These are phyloP conservation scores for Aspergillus uvarum DNA, from an alignment of 2,329 filamentous ascomycete species.

Conservation along the genomic window DNA sequence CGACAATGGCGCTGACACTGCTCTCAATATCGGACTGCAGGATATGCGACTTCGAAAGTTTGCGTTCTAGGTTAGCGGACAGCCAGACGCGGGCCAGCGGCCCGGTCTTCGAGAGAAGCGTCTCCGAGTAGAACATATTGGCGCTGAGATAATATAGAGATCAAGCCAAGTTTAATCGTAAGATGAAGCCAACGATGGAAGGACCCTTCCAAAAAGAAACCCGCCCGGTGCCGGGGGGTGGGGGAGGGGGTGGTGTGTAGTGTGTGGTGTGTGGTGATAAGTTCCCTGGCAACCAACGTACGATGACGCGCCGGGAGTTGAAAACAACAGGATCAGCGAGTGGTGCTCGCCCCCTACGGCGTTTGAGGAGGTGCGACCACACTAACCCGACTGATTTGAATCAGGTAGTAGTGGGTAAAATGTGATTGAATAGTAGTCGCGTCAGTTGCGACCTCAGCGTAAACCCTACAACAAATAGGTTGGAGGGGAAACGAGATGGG, in stretches of 20 bases:
- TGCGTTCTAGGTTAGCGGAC: constrained; percentile 96
- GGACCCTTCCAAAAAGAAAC: constrained; percentile 17
- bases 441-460: not conserved
- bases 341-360: constrained; percentile 10
- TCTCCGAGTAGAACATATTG: constrained; percentile 95
- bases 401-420: not conserved
- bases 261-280: not conserved
- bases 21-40: constrained; percentile 91
- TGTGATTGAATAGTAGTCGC: constrained; percentile 6
- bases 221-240: constrained; percentile 36
- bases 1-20: constrained; percentile 93
- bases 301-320: constrained; percentile 34
- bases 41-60: constrained; percentile 95
- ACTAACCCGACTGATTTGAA: not conserved
- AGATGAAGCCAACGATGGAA: constrained; percentile 33
- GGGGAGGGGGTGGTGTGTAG: constrained; percentile 30
- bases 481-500: constrained; percentile 7
- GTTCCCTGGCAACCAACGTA: constrained; percentile 24
- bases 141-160: constrained; percentile 17
- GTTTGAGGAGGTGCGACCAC: not conserved
- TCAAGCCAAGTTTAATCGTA: constrained; percentile 11
- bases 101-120: constrained; percentile 92
- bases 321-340: constrained; percentile 32
- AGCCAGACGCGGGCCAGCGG: constrained; percentile 97
- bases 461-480: constrained; percentile 9